Percentiles rank a stretch among this genome's conserved stretches.
Evolutionary conservation across 2,329 filamentous ascomycete species (phyloP).

Genomic region (Verticillium nubilum): DNA sequence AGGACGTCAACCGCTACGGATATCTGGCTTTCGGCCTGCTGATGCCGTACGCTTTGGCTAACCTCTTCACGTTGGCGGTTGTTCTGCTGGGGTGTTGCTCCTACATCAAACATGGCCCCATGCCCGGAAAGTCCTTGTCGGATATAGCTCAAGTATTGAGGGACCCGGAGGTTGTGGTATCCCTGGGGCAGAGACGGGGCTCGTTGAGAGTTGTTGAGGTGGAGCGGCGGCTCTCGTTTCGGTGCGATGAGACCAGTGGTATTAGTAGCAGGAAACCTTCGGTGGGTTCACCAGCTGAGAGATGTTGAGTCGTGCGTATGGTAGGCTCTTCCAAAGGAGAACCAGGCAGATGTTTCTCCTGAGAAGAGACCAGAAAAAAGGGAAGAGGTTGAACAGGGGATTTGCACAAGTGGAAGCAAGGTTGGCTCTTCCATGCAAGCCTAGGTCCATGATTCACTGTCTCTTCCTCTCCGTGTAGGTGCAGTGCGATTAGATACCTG

Average conservation of each 20-base stretch:
- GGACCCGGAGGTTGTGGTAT: background rate
- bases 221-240: background rate
- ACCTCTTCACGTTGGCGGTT: background rate
- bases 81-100: background rate
- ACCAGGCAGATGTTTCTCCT: too few species aligned
- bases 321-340: too few species aligned
- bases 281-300: too few species aligned
- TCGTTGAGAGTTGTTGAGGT: background rate
- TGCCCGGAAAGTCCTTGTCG: constrained; percentile 1
- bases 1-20: constrained; percentile 6
- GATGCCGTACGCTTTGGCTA: constrained; percentile 1
- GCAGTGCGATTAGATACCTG: too few species aligned
- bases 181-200: background rate
- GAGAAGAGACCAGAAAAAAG: too few species aligned
- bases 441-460: too few species aligned
- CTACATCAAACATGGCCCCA: background rate
- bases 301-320: too few species aligned
- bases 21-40: background rate
- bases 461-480: too few species aligned
- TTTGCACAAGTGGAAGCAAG: too few species aligned
- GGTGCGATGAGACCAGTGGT: background rate
- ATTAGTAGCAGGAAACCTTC: background rate
- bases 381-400: too few species aligned
- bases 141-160: background rate
- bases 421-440: too few species aligned